Percentiles rank a stretch among this genome's conserved stretches.
Evolutionary conservation across 768 basidiomycete genomes (phyloP).

Genomic region (Boletus reticuloceps): DNA sequence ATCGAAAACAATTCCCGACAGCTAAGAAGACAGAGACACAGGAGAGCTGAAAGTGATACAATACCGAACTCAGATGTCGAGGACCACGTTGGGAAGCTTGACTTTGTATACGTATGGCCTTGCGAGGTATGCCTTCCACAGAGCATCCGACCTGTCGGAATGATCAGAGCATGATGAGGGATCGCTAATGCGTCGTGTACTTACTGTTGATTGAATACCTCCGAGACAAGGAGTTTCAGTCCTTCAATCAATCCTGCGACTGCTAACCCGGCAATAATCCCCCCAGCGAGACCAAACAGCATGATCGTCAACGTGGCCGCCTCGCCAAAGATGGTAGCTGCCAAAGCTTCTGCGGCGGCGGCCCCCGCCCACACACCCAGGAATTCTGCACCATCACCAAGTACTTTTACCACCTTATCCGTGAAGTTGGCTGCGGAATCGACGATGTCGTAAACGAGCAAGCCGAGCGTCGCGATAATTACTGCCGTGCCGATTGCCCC

Average conservation of each 20-base stretch:
- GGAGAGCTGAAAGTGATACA: too few relatives aligned
- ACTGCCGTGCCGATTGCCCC: background rate
- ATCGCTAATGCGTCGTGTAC: background rate
- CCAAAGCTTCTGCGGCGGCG: background rate
- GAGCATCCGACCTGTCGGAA: background rate
- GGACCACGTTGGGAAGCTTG: background rate
- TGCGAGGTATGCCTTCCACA: background rate
- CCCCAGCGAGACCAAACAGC: background rate
- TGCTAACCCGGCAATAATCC: background rate
- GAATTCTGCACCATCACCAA: background rate
- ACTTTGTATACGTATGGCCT: background rate
- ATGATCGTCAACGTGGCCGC: background rate
- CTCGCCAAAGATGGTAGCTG: background rate
- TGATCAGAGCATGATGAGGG: background rate
- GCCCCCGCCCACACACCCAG: background rate
- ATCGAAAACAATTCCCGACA: too few relatives aligned
- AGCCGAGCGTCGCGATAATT: background rate
- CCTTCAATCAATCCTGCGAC: background rate
- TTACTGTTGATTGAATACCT: background rate
- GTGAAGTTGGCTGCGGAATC: background rate
- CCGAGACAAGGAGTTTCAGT: background rate
- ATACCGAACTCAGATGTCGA: background rate
- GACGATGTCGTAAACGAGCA: background rate
- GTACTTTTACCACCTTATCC: background rate
- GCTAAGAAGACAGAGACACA: too few relatives aligned